Conservation (phyloP, 2,329 filamentous ascomycete species). For the Trichoderma oligosporum region DNA sequence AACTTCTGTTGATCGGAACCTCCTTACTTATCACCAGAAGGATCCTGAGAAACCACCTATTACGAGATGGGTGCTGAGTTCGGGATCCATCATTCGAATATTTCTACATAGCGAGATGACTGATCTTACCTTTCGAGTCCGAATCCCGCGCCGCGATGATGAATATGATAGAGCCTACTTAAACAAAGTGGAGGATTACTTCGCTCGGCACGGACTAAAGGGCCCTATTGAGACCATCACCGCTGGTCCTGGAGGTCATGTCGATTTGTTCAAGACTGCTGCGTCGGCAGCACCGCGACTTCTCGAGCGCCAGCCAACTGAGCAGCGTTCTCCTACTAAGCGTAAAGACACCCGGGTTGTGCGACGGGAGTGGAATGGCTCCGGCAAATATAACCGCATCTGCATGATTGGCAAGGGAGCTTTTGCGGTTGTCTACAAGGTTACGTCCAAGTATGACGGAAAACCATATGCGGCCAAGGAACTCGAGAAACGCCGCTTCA, state of each 20-base stretch:
- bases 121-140: slow-evolving; percentile 78
- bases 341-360: slow-evolving; percentile 26
- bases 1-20: slow-evolving; percentile 73
- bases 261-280: slow-evolving; percentile 34
- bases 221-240: slow-evolving; percentile 39
- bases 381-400: slow-evolving; percentile 77
- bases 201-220: slow-evolving; percentile 40
- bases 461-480: slow-evolving; percentile 87
- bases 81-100: slow-evolving; percentile 71
- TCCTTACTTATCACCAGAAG: slow-evolving; percentile 51
- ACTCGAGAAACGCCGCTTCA: slow-evolving; percentile 85
- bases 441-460: slow-evolving; percentile 82
- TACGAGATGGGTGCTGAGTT: slow-evolving; percentile 59
- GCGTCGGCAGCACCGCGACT: slow-evolving; percentile 1
- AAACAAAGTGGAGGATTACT: slow-evolving; percentile 65
- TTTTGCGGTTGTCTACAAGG: slow-evolving; percentile 89
- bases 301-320: slow-evolving; percentile 6
- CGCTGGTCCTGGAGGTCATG: slow-evolving; percentile 46
- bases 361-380: slow-evolving; percentile 74
- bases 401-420: slow-evolving; percentile 84
- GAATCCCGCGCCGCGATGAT: slow-evolving; percentile 73
- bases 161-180: slow-evolving; percentile 61
- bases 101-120: slow-evolving; percentile 47
- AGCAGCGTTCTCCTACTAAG: slow-evolving; percentile 22
- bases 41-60: slow-evolving; percentile 32